A percentile compares a stretch with the other conserved stretches of the same genome.
phyloP scores from a whole-genome alignment of 495 filamentous ascomycete genomes.

The Annulohypoxylon moriforme region DNA sequence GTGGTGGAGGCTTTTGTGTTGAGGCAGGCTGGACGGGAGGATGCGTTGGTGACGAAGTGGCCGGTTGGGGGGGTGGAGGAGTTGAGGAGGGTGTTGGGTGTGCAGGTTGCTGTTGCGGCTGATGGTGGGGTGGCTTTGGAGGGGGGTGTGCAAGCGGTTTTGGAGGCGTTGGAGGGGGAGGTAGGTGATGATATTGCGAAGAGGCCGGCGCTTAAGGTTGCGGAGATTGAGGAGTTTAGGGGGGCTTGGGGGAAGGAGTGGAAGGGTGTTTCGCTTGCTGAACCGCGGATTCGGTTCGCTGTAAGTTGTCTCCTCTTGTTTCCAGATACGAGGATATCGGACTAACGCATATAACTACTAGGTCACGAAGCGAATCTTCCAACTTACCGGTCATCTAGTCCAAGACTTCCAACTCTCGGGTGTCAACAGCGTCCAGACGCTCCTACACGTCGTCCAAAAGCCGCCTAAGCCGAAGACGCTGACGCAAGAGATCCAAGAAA shows the following conservation, averaged over 20 bases:
- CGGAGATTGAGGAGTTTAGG: conserved; percentile 46
- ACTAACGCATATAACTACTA: conserved; percentile 47
- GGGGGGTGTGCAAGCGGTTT: conserved; percentile 23
- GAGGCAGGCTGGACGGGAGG: conserved; percentile 50
- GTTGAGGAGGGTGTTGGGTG: conserved; percentile 29
- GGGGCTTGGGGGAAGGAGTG: conserved; percentile 60
- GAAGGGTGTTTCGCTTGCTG: conserved; percentile 65
- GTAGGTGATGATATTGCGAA: not conserved
- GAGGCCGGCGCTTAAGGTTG: conserved; percentile 23
- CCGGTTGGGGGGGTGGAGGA: conserved; percentile 19
- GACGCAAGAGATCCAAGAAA: conserved; percentile 54
- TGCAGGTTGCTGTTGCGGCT: conserved; percentile 11
- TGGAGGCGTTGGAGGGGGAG: conserved; percentile 22
- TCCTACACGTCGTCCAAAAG: conserved; percentile 64
- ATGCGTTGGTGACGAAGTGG: conserved; percentile 46
- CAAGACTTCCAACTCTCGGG: conserved; percentile 71
- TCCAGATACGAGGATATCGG: not conserved
- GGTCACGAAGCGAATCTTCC: conserved; percentile 80
- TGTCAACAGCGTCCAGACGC: conserved; percentile 64
- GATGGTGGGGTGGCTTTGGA: conserved; percentile 44
- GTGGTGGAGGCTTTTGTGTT: conserved; percentile 69
- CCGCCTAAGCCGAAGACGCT: conserved; percentile 70
- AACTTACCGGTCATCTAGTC: conserved; percentile 78
- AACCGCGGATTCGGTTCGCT: conserved; percentile 75
- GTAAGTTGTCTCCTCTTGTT: conserved; percentile 61